Evolutionary conservation across 2,329 filamentous ascomycete genomes (phyloP).

Genomic region (Cercospora citrullina): DNA sequence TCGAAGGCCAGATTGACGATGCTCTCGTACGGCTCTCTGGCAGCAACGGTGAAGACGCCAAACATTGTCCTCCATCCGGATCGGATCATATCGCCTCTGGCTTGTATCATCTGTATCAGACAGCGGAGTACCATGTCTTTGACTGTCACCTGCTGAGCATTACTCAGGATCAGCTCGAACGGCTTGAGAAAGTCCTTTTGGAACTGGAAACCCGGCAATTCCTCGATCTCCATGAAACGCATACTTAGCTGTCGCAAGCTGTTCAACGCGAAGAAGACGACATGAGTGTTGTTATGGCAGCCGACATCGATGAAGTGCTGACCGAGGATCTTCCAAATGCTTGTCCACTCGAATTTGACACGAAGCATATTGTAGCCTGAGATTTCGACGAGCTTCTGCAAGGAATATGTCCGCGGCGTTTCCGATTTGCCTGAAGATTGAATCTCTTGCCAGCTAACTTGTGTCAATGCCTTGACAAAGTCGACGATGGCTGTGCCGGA

Average conservation of each 20-base stretch:
- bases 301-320: conserved; percentile 98
- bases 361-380: conserved; percentile 99
- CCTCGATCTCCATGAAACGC: conserved; percentile 98
- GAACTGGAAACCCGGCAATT: conserved; percentile 97
- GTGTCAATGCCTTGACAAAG: conserved; percentile 87
- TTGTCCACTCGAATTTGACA: conserved; percentile 97
- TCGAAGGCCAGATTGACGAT: conserved; percentile 98
- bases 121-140: conserved; percentile 98
- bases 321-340: conserved; percentile 95
- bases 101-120: conserved; percentile 98
- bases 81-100: conserved; percentile 91
- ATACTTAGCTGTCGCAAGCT: conserved; percentile 93
- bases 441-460: conserved; percentile 99
- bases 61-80: conserved; percentile 99
- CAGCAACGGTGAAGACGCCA: conserved; percentile 94
- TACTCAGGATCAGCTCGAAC: conserved; percentile 95
- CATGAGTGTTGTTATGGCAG: conserved; percentile 91
- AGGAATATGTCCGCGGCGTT: conserved; percentile 90
- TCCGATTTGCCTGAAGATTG: conserved; percentile 95
- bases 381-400: conserved; percentile 98
- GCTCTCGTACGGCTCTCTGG: conserved; percentile 85
- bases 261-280: conserved; percentile 96
- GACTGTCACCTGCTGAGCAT: conserved; percentile 85
- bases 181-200: conserved; percentile 99
- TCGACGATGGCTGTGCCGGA: conserved; percentile 93